Evolutionary conservation across 2,329 filamentous ascomycete species (phyloP), one percentile per base, ranked within the genome.

Genomic region (Penicillium vulpinum): DNA sequence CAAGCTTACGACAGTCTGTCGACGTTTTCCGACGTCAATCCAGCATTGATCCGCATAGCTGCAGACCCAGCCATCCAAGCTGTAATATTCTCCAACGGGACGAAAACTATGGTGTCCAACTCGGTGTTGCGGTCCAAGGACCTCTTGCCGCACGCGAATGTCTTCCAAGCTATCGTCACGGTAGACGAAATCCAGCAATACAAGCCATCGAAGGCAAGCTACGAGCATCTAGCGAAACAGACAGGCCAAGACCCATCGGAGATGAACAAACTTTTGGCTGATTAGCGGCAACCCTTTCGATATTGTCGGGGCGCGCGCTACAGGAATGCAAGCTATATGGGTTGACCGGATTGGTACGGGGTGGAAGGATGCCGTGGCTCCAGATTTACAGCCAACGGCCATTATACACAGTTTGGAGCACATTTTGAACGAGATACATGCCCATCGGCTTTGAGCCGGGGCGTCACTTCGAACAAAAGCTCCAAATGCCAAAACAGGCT

Each of bases 241-340:
- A 77, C 80, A 2, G 81, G 81, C 3, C 82, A 81, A 63, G 63
- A 74, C 10, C 66, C 68, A 38, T 74, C 71, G 0, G 65, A 78
- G 18, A 75, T 79, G 61, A 74, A 69, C 1, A 75, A 81, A 26
- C 78, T 91, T n/a, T 15, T 91, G 88, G 87, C 72, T 92, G 8
- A 80, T 92, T 6, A 88, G 83, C 62, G 83, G 84, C 1, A 92
- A 92, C 68, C 85, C 89, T 2, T 92, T 92, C 68, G 89, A 92
- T 69, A 76, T 88, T 16, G 81, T 86, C 0, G 89, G 89, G 0
- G 86, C 88, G 0, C 80, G 79, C 58, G 78, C 78, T 1, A 78
- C 81, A 5, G 88, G 88, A 0, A 75, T 91, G 74, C 80, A 82
- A 64, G 82, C 85, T 24, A 84, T 81, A 13, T 91, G 87, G 85